These are phyloP conservation scores for Xylaria venustula DNA, from an alignment of 495 filamentous ascomycete species.

Conservation along the genomic window DNA sequence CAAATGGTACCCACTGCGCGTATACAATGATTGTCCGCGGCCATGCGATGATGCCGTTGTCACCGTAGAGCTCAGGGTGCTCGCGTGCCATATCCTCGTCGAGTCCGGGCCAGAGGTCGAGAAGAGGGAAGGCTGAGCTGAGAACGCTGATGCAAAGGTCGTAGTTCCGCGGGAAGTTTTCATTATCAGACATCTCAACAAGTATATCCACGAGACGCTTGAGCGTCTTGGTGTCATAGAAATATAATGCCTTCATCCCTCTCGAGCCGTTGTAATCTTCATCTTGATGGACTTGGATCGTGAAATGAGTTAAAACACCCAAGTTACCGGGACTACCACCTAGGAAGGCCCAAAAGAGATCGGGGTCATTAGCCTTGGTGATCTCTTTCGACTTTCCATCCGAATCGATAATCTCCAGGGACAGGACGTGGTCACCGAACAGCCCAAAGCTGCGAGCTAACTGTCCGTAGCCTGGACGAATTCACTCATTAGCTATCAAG, in stretches of 20 bases:
- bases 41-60: constrained; percentile 30
- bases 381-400: constrained; percentile 36
- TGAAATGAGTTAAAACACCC: constrained; percentile 42
- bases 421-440: constrained; percentile 40
- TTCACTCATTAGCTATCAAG: constrained; percentile 7
- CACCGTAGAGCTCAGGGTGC: constrained; percentile 33
- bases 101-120: constrained; percentile 31
- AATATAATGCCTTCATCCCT: constrained; percentile 34
- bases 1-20: constrained; percentile 43
- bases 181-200: constrained; percentile 40
- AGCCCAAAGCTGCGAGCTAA: constrained; percentile 42
- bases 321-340: constrained; percentile 47
- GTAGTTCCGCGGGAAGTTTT: constrained; percentile 41
- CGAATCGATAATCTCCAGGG: constrained; percentile 39
- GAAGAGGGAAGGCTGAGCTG: constrained; percentile 33
- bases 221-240: constrained; percentile 30
- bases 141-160: constrained; percentile 41
- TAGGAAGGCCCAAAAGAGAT: constrained; percentile 41
- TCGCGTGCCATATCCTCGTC: constrained; percentile 29
- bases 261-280: constrained; percentile 34
- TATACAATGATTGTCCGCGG: constrained; percentile 38
- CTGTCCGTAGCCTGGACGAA: constrained; percentile 35
- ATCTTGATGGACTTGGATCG: constrained; percentile 38
- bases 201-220: constrained; percentile 34
- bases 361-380: constrained; percentile 33